Percentiles rank a stretch among this genome's conserved stretches.
phyloP scores from a whole-genome alignment of 2,329 filamentous ascomycete genomes.

The Xylariales sp. region DNA sequence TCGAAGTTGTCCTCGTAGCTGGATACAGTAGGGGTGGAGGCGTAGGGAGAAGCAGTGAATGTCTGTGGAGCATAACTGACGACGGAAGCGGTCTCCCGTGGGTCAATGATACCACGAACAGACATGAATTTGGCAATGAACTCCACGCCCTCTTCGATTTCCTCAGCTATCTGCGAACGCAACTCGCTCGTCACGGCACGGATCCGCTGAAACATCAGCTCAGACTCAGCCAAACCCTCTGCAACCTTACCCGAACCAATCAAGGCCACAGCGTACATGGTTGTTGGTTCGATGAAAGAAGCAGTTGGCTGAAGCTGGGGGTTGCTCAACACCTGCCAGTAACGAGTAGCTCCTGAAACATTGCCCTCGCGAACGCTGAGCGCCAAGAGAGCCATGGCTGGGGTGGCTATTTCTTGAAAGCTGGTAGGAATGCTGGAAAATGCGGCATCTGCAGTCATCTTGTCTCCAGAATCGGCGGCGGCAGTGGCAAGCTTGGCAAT shows the following conservation, averaged over 20 bases:
- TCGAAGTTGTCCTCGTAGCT: constrained; percentile 81
- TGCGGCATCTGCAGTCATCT: constrained; percentile 62
- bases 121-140: constrained; percentile 60
- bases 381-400: constrained; percentile 78
- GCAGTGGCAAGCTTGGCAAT: constrained; percentile 70
- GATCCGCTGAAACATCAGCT: constrained; percentile 83
- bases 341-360: constrained; percentile 69
- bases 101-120: constrained; percentile 48
- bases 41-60: constrained; percentile 45
- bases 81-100: constrained; percentile 47
- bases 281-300: constrained; percentile 77
- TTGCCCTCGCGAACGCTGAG: constrained; percentile 82
- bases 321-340: constrained; percentile 71
- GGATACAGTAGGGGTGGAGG: constrained; percentile 52
- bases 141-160: constrained; percentile 83
- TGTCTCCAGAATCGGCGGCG: constrained; percentile 76
- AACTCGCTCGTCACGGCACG: constrained; percentile 51
- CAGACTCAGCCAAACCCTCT: constrained; percentile 75
- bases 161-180: constrained; percentile 60
- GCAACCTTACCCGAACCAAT: constrained; percentile 80
- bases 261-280: constrained; percentile 86
- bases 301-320: constrained; percentile 55
- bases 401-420: constrained; percentile 44
- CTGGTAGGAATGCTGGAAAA: constrained; percentile 55
- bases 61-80: constrained; percentile 41